A percentile compares a stretch with the other conserved stretches of the same genome.
phyloP scores from a whole-genome alignment of 371 early-diverging fungal species.

The Syncephalastrum monosporum region DNA sequence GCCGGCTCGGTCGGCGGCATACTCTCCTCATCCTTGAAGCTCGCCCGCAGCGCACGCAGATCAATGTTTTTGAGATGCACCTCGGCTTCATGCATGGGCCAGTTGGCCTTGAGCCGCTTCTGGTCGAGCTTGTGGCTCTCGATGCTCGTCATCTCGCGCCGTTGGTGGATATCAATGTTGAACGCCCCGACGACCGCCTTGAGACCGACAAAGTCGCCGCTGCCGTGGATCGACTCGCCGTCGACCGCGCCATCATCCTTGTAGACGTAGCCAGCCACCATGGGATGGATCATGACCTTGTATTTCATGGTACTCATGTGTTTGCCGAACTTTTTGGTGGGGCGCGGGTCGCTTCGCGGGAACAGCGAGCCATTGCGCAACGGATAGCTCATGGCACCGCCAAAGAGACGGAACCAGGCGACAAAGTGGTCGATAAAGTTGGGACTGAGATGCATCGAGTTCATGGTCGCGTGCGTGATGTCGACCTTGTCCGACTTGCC shows the following conservation, averaged over 20 bases:
- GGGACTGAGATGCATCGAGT: conserved; percentile 47
- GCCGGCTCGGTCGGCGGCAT: conserved; percentile 1
- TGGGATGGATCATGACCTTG: conserved; percentile 38
- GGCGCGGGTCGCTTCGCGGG: conserved; percentile 25
- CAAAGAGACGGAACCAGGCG: conserved; percentile 42
- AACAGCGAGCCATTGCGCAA: conserved; percentile 43
- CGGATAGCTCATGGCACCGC: conserved; percentile 43
- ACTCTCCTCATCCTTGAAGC: conserved; percentile 11
- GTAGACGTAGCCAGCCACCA: conserved; percentile 42
- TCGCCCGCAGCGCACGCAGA: conserved; percentile 39
- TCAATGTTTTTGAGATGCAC: conserved; percentile 46
- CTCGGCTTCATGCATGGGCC: conserved; percentile 51
- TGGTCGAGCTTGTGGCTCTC: conserved; percentile 30
- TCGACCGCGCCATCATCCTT: conserved; percentile 31
- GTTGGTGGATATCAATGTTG: conserved; percentile 49
- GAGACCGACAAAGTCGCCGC: conserved; percentile 43
- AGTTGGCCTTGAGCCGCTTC: conserved; percentile 44
- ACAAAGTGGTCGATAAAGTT: conserved; percentile 42
- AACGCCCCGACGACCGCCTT: conserved; percentile 44
- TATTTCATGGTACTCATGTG: conserved; percentile 49
- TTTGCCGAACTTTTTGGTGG: conserved; percentile 38
- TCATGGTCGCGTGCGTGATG: conserved; percentile 25
- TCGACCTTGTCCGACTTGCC: conserved; percentile 18
- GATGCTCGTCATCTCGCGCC: conserved; percentile 34
- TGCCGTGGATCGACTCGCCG: conserved; percentile 18